Conservation (phyloP, 495 filamentous ascomycete genomes). For the Aspergillus saccharolyticus region DNA sequence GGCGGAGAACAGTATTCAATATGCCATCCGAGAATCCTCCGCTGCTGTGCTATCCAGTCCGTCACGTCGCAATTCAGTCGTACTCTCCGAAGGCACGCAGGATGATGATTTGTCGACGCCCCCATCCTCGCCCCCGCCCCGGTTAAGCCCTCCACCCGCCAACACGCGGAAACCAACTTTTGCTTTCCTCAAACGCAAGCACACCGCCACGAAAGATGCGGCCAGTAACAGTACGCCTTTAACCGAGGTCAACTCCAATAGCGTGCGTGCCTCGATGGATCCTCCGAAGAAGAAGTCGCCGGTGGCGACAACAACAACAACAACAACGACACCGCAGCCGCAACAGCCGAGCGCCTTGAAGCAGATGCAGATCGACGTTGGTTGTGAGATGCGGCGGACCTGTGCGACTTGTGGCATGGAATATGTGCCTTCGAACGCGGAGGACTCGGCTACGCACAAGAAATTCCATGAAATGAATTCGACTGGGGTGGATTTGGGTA, state of each 20-base stretch:
- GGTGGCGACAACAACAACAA: neutral
- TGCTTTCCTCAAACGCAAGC: slow-evolving; percentile 51
- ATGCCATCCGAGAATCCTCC: slow-evolving; percentile 47
- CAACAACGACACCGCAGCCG: neutral
- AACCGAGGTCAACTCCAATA: slow-evolving; percentile 49
- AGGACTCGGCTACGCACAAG: slow-evolving; percentile 60
- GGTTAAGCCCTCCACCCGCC: slow-evolving; percentile 51
- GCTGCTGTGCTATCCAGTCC: slow-evolving; percentile 47
- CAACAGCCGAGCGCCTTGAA: slow-evolving; percentile 41
- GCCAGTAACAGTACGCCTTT: slow-evolving; percentile 35
- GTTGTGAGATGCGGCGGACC: slow-evolving; percentile 52
- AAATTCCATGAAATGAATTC: slow-evolving; percentile 65
- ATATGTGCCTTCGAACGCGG: slow-evolving; percentile 60
- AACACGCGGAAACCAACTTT: slow-evolving; percentile 51
- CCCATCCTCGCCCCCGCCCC: slow-evolving; percentile 52
- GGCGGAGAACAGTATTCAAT: slow-evolving; percentile 43
- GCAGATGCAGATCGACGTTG: slow-evolving; percentile 66
- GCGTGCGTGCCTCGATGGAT: slow-evolving; percentile 39
- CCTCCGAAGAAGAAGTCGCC: slow-evolving; percentile 29
- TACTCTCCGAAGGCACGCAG: slow-evolving; percentile 43
- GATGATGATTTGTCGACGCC: slow-evolving; percentile 49
- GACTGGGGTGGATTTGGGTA: slow-evolving; percentile 59
- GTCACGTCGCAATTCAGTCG: slow-evolving; percentile 41
- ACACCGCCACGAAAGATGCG: slow-evolving; percentile 29
- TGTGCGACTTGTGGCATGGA: slow-evolving; percentile 67